phyloP scores from a whole-genome alignment of 2,329 filamentous ascomycete species.

The Daldinia sp. region DNA sequence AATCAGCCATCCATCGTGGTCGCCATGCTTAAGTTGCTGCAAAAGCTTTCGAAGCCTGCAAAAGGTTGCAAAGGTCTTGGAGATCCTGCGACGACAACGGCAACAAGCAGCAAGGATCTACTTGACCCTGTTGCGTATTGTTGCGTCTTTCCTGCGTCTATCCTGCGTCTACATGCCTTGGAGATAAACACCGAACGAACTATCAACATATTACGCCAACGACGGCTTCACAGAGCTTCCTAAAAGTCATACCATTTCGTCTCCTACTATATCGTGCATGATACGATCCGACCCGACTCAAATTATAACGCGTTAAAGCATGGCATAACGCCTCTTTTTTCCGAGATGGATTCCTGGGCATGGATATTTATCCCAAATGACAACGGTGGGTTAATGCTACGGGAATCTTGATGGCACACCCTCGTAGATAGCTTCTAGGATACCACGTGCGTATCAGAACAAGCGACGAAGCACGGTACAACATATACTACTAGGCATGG shows the following conservation, averaged over 20 bases:
- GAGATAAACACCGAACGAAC: constrained; percentile 24
- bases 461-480: constrained; percentile 11
- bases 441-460: constrained; percentile 26
- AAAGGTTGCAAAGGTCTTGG: constrained; percentile 32
- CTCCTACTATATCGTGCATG: constrained; percentile 1
- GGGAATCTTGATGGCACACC: constrained; percentile 15
- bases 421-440: constrained; percentile 7
- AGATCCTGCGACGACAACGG: constrained; percentile 40
- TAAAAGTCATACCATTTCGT: constrained; percentile 12
- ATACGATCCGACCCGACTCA: constrained; percentile 9
- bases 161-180: constrained; percentile 6
- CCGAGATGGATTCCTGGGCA: constrained; percentile 24
- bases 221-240: constrained; percentile 8
- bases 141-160: no score
- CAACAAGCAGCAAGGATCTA: constrained; percentile 5
- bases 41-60: constrained; percentile 7
- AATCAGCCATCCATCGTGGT: constrained; percentile 28
- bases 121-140: not conserved
- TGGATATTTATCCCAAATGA: constrained; percentile 37
- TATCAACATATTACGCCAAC: not conserved
- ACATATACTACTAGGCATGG: constrained; percentile 11
- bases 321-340: constrained; percentile 20
- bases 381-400: constrained; percentile 26
- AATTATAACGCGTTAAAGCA: constrained; percentile 6
- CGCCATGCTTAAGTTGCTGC: constrained; percentile 6